A percentile compares a stretch with the other conserved stretches of the same genome.
phyloP scores from a whole-genome alignment of 345 rosid genomes.

The Camelina laxa region DNA sequence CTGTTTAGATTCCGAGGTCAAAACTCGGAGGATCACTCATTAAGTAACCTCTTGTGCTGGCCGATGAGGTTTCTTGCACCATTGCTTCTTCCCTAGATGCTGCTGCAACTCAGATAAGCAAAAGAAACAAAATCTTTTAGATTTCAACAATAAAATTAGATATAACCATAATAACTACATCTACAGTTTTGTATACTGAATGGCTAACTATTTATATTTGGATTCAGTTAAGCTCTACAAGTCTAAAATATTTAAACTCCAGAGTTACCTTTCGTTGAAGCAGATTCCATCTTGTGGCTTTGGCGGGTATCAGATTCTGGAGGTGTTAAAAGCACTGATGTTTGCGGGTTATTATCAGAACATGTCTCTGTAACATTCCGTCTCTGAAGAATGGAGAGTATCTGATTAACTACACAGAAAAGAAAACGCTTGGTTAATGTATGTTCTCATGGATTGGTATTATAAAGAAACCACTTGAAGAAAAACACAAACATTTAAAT shows the following conservation, averaged over 20 bases:
- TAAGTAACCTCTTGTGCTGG: conserved; percentile 13
- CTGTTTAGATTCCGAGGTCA: conserved; percentile 59
- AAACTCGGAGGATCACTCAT: conserved; percentile 53
- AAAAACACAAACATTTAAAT: background rate
- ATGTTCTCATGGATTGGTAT: conserved; percentile 27
- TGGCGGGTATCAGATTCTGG: conserved; percentile 40
- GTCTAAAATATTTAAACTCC: background rate
- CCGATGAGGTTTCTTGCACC: conserved; percentile 26
- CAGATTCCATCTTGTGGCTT: conserved; percentile 38
- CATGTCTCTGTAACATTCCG: conserved; percentile 43
- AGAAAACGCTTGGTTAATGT: background rate
- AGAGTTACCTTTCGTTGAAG: conserved; percentile 30
- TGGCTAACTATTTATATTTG: background rate
- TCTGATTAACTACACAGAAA: conserved; percentile 60
- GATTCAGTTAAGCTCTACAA: conserved; percentile 4
- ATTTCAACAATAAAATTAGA: background rate
- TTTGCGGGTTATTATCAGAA: conserved; percentile 28
- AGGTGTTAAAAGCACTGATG: conserved; percentile 37
- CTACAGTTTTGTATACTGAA: background rate
- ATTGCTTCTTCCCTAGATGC: conserved; percentile 18
- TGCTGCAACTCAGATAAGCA: conserved; percentile 17
- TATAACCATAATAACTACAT: background rate
- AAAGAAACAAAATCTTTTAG: background rate
- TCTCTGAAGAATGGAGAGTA: conserved; percentile 68
- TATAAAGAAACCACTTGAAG: background rate